A percentile compares a stretch with the other conserved stretches of the same genome.
Evolutionary conservation across 176 grass and related monocot species (phyloP).

Genomic region (Melocanna baccifera): DNA sequence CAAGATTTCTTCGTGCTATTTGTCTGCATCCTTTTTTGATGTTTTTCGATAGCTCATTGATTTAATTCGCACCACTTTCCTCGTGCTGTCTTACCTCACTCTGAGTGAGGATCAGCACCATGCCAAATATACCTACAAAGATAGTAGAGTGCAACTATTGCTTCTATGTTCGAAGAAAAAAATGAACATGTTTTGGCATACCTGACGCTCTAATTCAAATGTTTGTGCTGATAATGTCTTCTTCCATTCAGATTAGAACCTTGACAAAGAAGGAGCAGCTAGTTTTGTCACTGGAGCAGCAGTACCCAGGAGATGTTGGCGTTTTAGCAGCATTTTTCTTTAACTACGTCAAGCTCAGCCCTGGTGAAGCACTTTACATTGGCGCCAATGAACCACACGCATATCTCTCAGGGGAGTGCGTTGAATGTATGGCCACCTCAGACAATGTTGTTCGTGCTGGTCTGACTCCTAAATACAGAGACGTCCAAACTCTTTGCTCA

Average conservation of each 20-base stretch:
- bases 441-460: slow-evolving; percentile 93
- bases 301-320: slow-evolving; percentile 82
- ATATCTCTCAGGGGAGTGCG: slow-evolving; percentile 81
- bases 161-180: neutral
- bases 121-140: neutral
- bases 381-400: slow-evolving; percentile 86
- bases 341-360: slow-evolving; percentile 75
- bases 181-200: neutral
- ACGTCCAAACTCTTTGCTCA: slow-evolving; percentile 85
- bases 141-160: neutral
- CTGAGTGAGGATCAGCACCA: neutral
- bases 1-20: neutral
- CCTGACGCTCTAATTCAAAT: neutral
- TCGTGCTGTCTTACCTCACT: neutral
- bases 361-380: slow-evolving; percentile 80
- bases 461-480: slow-evolving; percentile 82
- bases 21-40: neutral
- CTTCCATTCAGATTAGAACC: slow-evolving; percentile 51
- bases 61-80: neutral
- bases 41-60: neutral
- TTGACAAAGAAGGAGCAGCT: slow-evolving; percentile 78
- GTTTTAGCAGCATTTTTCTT: slow-evolving; percentile 77
- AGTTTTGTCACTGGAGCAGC: slow-evolving; percentile 68
- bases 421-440: slow-evolving; percentile 93
- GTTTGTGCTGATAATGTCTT: neutral